A percentile compares a stretch with the other conserved stretches of the same genome.
phyloP scores from a whole-genome alignment of 129 eudicot genomes.

The Chrysanthemum seticuspe region DNA sequence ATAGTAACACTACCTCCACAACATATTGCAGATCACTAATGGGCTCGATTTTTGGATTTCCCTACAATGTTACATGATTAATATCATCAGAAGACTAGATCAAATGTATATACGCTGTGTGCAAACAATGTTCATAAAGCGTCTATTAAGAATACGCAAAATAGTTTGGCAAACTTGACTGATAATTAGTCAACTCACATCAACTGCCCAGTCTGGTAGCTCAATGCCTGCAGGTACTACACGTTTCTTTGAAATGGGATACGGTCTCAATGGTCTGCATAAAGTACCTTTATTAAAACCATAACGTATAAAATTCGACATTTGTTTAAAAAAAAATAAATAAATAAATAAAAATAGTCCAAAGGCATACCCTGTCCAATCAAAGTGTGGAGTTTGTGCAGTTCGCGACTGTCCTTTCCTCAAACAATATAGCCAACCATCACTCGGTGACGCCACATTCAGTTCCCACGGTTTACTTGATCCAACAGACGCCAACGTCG shows the following conservation, averaged over 20 bases:
- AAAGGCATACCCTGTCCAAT: slow-evolving; percentile 89
- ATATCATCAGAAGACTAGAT: not conserved
- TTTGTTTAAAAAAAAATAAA: not conserved
- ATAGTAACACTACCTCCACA: slow-evolving; percentile 66
- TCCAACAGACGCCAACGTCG: slow-evolving; percentile 49
- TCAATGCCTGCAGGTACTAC: slow-evolving; percentile 69
- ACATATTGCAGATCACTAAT: slow-evolving; percentile 79
- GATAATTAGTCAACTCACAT: slow-evolving; percentile 55
- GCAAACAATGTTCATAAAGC: slow-evolving; percentile 1
- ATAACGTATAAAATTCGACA: not conserved
- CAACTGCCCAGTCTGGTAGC: slow-evolving; percentile 93
- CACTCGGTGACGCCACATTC: slow-evolving; percentile 42
- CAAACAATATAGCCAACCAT: slow-evolving; percentile 86
- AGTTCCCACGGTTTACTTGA: slow-evolving; percentile 44
- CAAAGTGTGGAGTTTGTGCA: slow-evolving; percentile 75
- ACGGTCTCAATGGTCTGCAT: slow-evolving; percentile 75
- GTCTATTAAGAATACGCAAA: not conserved
- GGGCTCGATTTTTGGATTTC: slow-evolving; percentile 83
- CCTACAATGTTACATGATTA: slow-evolving; percentile 43
- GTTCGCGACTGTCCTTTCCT: slow-evolving; percentile 91
- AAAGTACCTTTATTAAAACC: not conserved
- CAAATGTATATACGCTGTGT: too few relatives aligned
- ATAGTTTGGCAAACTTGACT: not conserved
- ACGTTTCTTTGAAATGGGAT: slow-evolving; percentile 78
- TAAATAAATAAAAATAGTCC: not conserved